Conservation (phyloP, 805 yeast genomes). For the Hanseniaspora jakobsenii region DNA sequence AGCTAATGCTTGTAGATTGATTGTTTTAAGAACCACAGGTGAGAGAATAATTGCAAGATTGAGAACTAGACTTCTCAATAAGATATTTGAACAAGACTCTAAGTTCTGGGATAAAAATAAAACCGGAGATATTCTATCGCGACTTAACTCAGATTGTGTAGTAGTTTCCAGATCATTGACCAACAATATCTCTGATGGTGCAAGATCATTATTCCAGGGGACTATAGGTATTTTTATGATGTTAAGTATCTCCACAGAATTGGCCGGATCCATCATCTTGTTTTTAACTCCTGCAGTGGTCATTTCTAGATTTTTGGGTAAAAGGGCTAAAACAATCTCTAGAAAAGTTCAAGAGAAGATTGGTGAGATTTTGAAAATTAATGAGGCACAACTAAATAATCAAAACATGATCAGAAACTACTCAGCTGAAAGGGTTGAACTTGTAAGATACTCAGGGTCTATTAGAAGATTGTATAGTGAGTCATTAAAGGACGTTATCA, state of each 20-base stretch:
- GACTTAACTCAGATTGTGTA: slow-evolving; percentile 79
- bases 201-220: slow-evolving; percentile 70
- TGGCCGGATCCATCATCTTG: slow-evolving; percentile 69
- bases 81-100: slow-evolving; percentile 73
- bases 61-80: slow-evolving; percentile 63
- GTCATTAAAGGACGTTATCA: slow-evolving; percentile 68
- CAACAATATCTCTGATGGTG: slow-evolving; percentile 84
- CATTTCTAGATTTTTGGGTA: slow-evolving; percentile 74
- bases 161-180: slow-evolving; percentile 78
- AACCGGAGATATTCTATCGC: slow-evolving; percentile 82
- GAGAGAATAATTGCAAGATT: slow-evolving; percentile 78
- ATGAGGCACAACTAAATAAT: slow-evolving; percentile 82
- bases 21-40: slow-evolving; percentile 64
- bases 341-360: slow-evolving; percentile 69
- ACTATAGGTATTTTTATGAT: slow-evolving; percentile 83
- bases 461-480: slow-evolving; percentile 52
- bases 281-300: slow-evolving; percentile 73
- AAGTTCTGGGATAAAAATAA: slow-evolving; percentile 80
- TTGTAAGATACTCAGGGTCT: slow-evolving; percentile 59
- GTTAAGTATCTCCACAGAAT: slow-evolving; percentile 71
- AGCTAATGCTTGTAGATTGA: slow-evolving; percentile 73
- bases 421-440: slow-evolving; percentile 71
- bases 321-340: slow-evolving; percentile 60
- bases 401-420: slow-evolving; percentile 81
- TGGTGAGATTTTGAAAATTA: slow-evolving; percentile 76